These are phyloP conservation scores for Avena atlantica DNA, from an alignment of 176 grass and related monocot genomes.

Conservation along the genomic window DNA sequence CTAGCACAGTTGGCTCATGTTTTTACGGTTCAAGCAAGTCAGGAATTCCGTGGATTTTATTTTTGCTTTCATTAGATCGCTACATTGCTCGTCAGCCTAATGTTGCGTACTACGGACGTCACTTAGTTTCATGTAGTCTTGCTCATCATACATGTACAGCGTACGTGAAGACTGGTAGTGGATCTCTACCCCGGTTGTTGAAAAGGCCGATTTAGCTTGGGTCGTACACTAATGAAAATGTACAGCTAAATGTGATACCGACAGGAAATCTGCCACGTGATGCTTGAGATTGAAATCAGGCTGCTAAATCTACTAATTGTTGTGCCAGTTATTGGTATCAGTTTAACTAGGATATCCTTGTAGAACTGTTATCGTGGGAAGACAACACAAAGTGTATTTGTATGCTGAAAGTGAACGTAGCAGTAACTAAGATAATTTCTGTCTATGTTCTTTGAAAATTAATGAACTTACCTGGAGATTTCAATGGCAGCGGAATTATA, in stretches of 20 bases:
- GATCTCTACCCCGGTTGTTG: constrained; percentile 27
- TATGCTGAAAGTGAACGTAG: neutral
- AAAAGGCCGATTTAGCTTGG: constrained; percentile 12
- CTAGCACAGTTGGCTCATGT: neutral
- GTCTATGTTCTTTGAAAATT: neutral
- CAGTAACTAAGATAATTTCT: neutral
- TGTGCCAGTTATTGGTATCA: neutral
- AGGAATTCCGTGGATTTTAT: neutral
- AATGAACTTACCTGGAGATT: neutral
- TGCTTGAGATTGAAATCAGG: neutral
- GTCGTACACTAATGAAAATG: constrained; percentile 21
- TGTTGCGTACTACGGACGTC: neutral
- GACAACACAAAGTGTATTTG: neutral
- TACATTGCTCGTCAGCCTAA: neutral
- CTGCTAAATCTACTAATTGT: constrained; percentile 15
- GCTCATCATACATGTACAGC: neutral
- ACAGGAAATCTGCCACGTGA: neutral
- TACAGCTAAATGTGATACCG: neutral
- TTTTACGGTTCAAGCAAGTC: constrained; percentile 21
- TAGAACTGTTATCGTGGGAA: neutral
- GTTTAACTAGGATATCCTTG: neutral
- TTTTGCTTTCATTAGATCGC: constrained; percentile 2
- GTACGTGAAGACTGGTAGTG: neutral
- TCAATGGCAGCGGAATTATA: neutral
- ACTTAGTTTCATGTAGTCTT: neutral